Evolutionary conservation across 2,329 filamentous ascomycete genomes (phyloP).

Genomic region (Lasiodiplodia theobromae): DNA sequence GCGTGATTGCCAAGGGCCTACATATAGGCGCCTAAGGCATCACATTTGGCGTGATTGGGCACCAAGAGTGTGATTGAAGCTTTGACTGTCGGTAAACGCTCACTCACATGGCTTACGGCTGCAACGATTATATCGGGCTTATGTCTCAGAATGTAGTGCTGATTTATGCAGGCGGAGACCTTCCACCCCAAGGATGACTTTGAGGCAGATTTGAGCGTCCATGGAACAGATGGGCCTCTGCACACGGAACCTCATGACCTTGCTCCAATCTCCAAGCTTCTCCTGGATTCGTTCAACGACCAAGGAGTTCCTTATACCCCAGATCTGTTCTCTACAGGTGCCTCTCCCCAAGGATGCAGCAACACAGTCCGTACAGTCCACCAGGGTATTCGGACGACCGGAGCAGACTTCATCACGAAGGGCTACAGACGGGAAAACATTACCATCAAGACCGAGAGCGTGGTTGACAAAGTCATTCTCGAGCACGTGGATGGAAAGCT

Average conservation of each 20-base stretch:
- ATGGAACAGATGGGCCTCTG: slow-evolving; percentile 60
- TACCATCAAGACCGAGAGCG: slow-evolving; percentile 42
- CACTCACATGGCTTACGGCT: too few species aligned
- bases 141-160: background rate
- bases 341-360: slow-evolving; percentile 37
- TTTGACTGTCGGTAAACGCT: background rate
- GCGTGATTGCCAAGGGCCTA: background rate
- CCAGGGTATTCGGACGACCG: slow-evolving; percentile 41
- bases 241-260: slow-evolving; percentile 62
- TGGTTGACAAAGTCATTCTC: slow-evolving; percentile 57
- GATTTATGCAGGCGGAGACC: slow-evolving; percentile 55
- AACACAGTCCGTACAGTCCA: slow-evolving; percentile 43
- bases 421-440: slow-evolving; percentile 47
- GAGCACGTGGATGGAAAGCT: slow-evolving; percentile 45
- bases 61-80: background rate
- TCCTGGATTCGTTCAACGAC: slow-evolving; percentile 32
- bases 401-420: slow-evolving; percentile 51
- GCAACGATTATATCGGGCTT: background rate
- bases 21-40: background rate
- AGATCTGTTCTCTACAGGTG: slow-evolving; percentile 33
- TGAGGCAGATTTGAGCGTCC: slow-evolving; percentile 54
- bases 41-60: background rate
- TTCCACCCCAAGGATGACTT: slow-evolving; percentile 67
- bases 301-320: slow-evolving; percentile 31
- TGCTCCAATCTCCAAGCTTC: slow-evolving; percentile 54